Percentiles rank a stretch among this genome's conserved stretches.
These are phyloP conservation scores for Taiwanofungus camphoratus DNA, from an alignment of 1,284 basidiomycete genomes.

Conservation along the genomic window DNA sequence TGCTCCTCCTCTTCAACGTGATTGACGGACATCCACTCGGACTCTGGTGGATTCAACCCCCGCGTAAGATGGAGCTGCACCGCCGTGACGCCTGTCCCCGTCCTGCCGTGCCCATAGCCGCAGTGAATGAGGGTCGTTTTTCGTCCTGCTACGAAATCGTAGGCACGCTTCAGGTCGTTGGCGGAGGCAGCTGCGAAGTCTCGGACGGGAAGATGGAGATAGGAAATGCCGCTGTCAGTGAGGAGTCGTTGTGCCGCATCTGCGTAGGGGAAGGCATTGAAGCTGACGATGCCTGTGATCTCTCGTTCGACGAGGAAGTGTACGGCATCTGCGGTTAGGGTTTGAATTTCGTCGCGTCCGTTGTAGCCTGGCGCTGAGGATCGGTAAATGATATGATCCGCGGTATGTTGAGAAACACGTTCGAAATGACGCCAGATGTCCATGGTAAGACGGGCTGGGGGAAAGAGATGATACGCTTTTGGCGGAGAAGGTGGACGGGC, in stretches of 20 bases:
- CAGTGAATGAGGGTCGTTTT: slow-evolving; percentile 14
- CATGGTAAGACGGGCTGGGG: too few relatives aligned
- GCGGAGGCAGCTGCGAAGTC: slow-evolving; percentile 13
- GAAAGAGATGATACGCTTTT: too few relatives aligned
- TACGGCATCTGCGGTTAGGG: background rate
- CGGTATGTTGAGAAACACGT: too few relatives aligned
- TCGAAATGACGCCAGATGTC: too few relatives aligned
- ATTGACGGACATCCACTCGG: slow-evolving; percentile 10
- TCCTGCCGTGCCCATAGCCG: slow-evolving; percentile 18
- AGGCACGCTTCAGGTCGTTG: slow-evolving; percentile 9
- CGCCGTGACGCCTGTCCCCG: slow-evolving; percentile 17
- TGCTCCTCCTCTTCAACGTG: slow-evolving; percentile 12
- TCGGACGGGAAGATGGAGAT: slow-evolving; percentile 13
- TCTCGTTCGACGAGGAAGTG: background rate
- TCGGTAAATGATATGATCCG: too few relatives aligned
- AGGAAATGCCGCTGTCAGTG: slow-evolving; percentile 7
- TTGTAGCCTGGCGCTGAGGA: background rate
- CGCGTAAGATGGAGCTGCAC: slow-evolving; percentile 13
- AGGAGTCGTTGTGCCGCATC: slow-evolving; percentile 5
- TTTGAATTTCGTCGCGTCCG: background rate
- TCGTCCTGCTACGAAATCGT: slow-evolving; percentile 6
- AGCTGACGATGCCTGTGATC: slow-evolving; percentile 17
- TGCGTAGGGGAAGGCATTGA: slow-evolving; percentile 13
- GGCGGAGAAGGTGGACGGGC: too few relatives aligned
- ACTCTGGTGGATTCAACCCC: slow-evolving; percentile 12